Evolutionary conservation across 2,329 filamentous ascomycete species (phyloP).

Genomic region (Aspergillus sp.): DNA sequence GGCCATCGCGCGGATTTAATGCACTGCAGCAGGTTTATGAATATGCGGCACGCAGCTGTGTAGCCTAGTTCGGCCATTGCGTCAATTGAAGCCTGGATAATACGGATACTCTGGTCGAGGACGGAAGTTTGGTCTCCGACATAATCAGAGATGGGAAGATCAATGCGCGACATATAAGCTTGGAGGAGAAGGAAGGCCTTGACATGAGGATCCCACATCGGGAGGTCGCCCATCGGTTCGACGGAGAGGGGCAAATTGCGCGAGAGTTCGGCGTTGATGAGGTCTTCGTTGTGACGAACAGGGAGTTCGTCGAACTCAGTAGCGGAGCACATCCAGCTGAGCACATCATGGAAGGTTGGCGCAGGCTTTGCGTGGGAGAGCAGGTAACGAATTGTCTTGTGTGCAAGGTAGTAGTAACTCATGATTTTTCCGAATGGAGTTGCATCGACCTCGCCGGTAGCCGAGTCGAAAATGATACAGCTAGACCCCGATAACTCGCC

Average conservation of each 20-base stretch:
- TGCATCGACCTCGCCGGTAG: slow-evolving; percentile 82
- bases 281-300: slow-evolving; percentile 95
- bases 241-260: slow-evolving; percentile 72
- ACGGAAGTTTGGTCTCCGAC: slow-evolving; percentile 88
- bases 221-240: slow-evolving; percentile 63
- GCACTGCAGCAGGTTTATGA: slow-evolving; percentile 84
- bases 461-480: slow-evolving; percentile 75
- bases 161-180: slow-evolving; percentile 89
- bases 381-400: slow-evolving; percentile 88
- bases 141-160: slow-evolving; percentile 93
- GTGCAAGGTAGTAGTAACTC: slow-evolving; percentile 98
- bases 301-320: slow-evolving; percentile 97
- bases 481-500: slow-evolving; percentile 77
- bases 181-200: slow-evolving; percentile 93
- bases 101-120: slow-evolving; percentile 93
- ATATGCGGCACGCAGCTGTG: slow-evolving; percentile 71
- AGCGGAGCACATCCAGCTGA: slow-evolving; percentile 90
- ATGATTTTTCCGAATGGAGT: slow-evolving; percentile 96
- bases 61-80: slow-evolving; percentile 87
- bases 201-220: slow-evolving; percentile 98
- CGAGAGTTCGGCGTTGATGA: slow-evolving; percentile 90
- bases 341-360: slow-evolving; percentile 75
- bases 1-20: slow-evolving; percentile 95
- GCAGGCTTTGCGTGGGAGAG: slow-evolving; percentile 71
- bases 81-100: slow-evolving; percentile 93